phyloP scores from a whole-genome alignment of 2,329 filamentous ascomycete species.

The Tolypocladium cylindrosporum region DNA sequence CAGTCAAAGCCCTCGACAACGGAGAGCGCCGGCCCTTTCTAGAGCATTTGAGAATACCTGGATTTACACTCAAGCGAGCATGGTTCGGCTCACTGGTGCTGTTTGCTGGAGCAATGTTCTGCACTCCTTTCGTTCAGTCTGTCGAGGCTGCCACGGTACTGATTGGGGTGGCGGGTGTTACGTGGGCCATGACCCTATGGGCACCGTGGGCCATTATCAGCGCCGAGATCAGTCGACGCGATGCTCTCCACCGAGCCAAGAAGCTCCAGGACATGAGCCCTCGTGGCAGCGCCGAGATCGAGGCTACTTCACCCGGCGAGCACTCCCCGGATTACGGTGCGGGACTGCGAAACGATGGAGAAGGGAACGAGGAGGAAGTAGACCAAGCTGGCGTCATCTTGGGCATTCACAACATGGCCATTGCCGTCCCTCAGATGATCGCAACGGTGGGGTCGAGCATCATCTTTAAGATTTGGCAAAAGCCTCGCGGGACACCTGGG shows the following conservation, averaged over 20 bases:
- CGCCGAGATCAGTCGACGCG: constrained; percentile 77
- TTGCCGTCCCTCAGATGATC: constrained; percentile 84
- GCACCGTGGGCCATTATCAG: constrained; percentile 93
- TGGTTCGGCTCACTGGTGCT: constrained; percentile 83
- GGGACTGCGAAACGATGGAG: constrained; percentile 10
- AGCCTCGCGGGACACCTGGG: constrained; percentile 72
- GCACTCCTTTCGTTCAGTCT: constrained; percentile 67
- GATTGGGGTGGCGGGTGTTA: constrained; percentile 74
- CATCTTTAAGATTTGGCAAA: constrained; percentile 80
- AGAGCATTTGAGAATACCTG: constrained; percentile 61
- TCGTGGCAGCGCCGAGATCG: constrained; percentile 1
- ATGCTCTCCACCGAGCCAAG: constrained; percentile 43
- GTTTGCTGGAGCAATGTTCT: constrained; percentile 72
- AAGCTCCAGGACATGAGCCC: constrained; percentile 14
- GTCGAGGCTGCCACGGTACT: constrained; percentile 65
- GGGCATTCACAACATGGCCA: constrained; percentile 91
- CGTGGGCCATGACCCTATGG: constrained; percentile 90
- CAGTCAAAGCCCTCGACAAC: constrained; percentile 10
- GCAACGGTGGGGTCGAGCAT: constrained; percentile 76
- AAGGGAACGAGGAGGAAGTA: constrained; percentile 45
- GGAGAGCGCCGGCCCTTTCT: constrained; percentile 34
- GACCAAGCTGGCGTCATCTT: constrained; percentile 85
- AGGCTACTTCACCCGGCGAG: constrained; percentile 2
- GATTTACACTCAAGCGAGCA: constrained; percentile 75
- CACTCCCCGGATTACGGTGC: constrained; percentile 11